Evolutionary conservation across 1,139 yeast genomes (phyloP).

Genomic region (Taphrina populina): DNA sequence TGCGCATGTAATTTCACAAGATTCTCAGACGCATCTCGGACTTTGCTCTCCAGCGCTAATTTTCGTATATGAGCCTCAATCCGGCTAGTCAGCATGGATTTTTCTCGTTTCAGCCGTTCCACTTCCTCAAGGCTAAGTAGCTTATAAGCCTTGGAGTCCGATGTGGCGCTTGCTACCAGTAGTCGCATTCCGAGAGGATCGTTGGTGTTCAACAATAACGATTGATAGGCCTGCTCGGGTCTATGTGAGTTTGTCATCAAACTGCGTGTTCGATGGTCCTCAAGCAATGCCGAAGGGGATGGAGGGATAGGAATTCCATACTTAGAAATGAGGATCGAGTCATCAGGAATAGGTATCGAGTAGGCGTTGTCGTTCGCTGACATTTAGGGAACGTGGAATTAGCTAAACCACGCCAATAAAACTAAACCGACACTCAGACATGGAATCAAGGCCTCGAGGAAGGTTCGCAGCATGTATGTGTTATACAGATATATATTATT

Average conservation of each 20-base stretch:
- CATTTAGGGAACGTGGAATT: too few species aligned
- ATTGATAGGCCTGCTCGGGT: not conserved
- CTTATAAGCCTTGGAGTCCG: conserved; percentile 29
- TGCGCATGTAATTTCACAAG: conserved; percentile 32
- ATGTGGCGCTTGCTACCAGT: conserved; percentile 21
- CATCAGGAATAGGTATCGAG: conserved; percentile 9
- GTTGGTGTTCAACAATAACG: conserved; percentile 4
- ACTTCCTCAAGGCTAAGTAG: conserved; percentile 33
- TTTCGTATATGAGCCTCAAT: conserved; percentile 32
- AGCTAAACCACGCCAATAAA: too few species aligned
- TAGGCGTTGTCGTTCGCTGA: not conserved
- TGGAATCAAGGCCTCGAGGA: too few species aligned
- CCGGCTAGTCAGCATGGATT: conserved; percentile 17
- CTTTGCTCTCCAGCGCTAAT: conserved; percentile 34
- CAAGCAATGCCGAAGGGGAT: not conserved
- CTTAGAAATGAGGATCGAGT: conserved; percentile 8
- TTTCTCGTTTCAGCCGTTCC: conserved; percentile 31
- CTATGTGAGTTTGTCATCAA: not conserved
- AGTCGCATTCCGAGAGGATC: conserved; percentile 21
- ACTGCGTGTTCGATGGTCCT: not conserved
- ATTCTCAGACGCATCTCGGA: conserved; percentile 33
- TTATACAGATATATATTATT: too few species aligned
- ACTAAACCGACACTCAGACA: too few species aligned
- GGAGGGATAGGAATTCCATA: conserved; percentile 26
- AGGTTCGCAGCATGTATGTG: too few species aligned